Percentiles rank a stretch among this genome's conserved stretches.
These are phyloP conservation scores for Calonectria crousiana DNA, from an alignment of 2,329 filamentous ascomycete species.

Conservation along the genomic window DNA sequence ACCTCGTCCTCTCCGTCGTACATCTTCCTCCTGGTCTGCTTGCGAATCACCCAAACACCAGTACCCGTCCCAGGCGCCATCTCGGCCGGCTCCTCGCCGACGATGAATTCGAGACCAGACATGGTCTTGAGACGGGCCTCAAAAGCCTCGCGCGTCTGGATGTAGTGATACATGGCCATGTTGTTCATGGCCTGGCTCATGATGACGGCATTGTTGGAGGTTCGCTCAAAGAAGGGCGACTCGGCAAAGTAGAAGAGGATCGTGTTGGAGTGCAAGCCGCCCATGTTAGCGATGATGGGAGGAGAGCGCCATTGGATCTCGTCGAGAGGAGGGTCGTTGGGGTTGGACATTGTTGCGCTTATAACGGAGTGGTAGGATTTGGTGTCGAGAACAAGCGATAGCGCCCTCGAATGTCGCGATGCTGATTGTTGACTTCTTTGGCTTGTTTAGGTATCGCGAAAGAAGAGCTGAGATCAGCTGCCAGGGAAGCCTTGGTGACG, in stretches of 20 bases:
- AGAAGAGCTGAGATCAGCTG: not conserved
- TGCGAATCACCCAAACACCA: constrained; percentile 77
- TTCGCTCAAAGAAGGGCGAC: constrained; percentile 76
- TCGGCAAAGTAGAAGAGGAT: constrained; percentile 76
- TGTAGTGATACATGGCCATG: constrained; percentile 66
- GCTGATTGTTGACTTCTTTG: not conserved
- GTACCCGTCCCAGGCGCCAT: constrained; percentile 74
- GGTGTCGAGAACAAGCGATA: not conserved
- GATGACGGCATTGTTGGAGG: constrained; percentile 75
- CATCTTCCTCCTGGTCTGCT: constrained; percentile 73
- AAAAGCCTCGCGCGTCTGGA: constrained; percentile 73
- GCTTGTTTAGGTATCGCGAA: constrained; percentile 3
- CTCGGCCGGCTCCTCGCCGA: constrained; percentile 74
- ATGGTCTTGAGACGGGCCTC: constrained; percentile 73
- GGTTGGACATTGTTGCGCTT: constrained; percentile 54
- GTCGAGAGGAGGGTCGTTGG: constrained; percentile 68
- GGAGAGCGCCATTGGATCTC: constrained; percentile 76
- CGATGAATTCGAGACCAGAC: constrained; percentile 75
- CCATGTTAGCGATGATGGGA: constrained; percentile 61
- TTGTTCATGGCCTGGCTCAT: constrained; percentile 73
- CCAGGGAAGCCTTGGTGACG: constrained; percentile 29
- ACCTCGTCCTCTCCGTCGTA: constrained; percentile 69
- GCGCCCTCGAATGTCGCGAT: not conserved
- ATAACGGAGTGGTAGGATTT: not conserved
- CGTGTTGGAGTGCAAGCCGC: constrained; percentile 73